A percentile compares a stretch with the other conserved stretches of the same genome.
Evolutionary conservation across 768 basidiomycete genomes (phyloP).

Genomic region (Trametes cinnabarina): DNA sequence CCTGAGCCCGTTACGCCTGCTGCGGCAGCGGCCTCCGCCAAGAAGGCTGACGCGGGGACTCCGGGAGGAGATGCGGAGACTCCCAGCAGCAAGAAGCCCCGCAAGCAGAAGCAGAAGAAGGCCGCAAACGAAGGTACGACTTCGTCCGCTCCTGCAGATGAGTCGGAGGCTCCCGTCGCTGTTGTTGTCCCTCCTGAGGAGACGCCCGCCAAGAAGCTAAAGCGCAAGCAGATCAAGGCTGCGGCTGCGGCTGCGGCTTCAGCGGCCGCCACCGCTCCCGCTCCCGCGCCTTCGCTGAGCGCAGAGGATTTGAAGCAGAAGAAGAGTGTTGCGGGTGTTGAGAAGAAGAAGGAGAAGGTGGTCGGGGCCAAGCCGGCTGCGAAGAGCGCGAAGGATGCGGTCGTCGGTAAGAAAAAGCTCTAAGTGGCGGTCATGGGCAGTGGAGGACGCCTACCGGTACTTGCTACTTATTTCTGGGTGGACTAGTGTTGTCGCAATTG

Average conservation of each 20-base stretch:
- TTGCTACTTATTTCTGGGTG: neutral
- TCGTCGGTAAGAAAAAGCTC: constrained; percentile 48
- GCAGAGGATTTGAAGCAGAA: constrained; percentile 54
- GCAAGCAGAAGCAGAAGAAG: constrained; percentile 17
- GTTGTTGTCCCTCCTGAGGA: neutral
- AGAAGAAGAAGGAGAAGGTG: constrained; percentile 58
- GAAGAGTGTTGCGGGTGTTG: constrained; percentile 38
- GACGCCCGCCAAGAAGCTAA: constrained; percentile 9
- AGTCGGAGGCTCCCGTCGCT: neutral
- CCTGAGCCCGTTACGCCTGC: constrained; percentile 1
- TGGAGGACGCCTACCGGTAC: too few species aligned
- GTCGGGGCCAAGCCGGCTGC: constrained; percentile 34
- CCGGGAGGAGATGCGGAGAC: neutral
- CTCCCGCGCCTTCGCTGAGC: constrained; percentile 10
- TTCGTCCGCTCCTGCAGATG: constrained; percentile 6
- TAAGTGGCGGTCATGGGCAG: constrained; percentile 18
- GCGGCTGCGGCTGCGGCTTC: constrained; percentile 4
- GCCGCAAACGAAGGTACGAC: neutral
- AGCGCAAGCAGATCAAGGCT: constrained; percentile 13
- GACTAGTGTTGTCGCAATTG: neutral
- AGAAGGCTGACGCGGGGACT: neutral
- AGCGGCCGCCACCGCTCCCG: too few species aligned
- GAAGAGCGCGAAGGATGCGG: constrained; percentile 52
- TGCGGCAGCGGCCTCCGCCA: neutral
- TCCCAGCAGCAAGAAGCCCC: constrained; percentile 13